A percentile compares a stretch with the other conserved stretches of the same genome.
Evolutionary conservation across 345 rosid genomes (phyloP).

Genomic region (Brassica incana): DNA sequence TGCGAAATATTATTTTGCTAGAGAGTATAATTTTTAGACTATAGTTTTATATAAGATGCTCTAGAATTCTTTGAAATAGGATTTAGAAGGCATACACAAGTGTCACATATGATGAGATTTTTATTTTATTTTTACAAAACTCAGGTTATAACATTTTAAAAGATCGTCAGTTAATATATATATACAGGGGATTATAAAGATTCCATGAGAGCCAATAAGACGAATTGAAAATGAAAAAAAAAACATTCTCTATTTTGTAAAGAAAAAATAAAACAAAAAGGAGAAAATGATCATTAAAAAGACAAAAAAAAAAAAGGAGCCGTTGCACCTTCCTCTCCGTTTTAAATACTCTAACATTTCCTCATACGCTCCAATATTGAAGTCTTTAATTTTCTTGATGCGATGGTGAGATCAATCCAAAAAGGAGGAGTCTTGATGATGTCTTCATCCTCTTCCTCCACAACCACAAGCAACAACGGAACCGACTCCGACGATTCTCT

Average conservation of each 20-base stretch:
- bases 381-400: conserved; percentile 14
- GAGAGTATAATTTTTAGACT: too few species aligned
- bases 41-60: too few species aligned
- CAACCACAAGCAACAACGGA: conserved; percentile 47
- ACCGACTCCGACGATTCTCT: conserved; percentile 62
- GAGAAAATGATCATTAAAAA: conserved; percentile 22
- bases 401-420: conserved; percentile 27
- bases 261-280: background rate
- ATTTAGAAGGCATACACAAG: too few species aligned
- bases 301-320: conserved; percentile 45
- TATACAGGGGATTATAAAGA: background rate
- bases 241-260: background rate
- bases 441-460: conserved; percentile 58
- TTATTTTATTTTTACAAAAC: too few species aligned
- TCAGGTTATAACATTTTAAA: too few species aligned
- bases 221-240: background rate
- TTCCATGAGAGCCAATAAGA: conserved; percentile 1
- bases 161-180: too few species aligned
- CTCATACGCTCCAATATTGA: conserved; percentile 26
- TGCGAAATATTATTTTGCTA: too few species aligned
- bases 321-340: conserved; percentile 55
- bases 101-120: too few species aligned
- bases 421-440: conserved; percentile 42
- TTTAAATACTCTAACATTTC: conserved; percentile 32
- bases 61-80: too few species aligned